Conservation (phyloP, 768 basidiomycete genomes). For the Mycena rebaudengoi region DNA sequence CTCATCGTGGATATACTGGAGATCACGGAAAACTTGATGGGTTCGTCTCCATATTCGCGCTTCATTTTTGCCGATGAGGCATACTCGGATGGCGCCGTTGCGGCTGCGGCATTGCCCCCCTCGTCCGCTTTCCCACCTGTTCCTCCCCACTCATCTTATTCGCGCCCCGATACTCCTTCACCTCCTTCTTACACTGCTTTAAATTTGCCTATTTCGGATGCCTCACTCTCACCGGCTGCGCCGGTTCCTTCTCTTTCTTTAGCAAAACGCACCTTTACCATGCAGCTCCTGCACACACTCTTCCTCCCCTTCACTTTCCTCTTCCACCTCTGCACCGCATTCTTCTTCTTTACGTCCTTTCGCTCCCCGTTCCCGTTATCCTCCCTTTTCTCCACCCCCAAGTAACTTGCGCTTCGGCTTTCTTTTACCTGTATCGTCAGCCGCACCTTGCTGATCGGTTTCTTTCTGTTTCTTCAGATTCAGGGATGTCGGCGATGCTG, state of each 20-base stretch:
- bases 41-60: conserved; percentile 39
- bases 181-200: neutral
- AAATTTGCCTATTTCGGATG: neutral
- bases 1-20: conserved; percentile 61
- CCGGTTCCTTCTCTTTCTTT: conserved; percentile 4
- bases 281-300: conserved; percentile 11
- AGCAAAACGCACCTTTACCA: conserved; percentile 5
- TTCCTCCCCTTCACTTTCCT: conserved; percentile 21
- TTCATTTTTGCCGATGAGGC: conserved; percentile 8
- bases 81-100: neutral
- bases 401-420: conserved; percentile 1
- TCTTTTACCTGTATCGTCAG: neutral
- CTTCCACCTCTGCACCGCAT: conserved; percentile 15
- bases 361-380: neutral
- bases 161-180: neutral
- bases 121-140: conserved; percentile 11
- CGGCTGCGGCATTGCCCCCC: conserved; percentile 3
- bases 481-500: conserved; percentile 35
- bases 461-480: conserved; percentile 5
- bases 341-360: neutral
- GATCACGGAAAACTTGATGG: conserved; percentile 55
- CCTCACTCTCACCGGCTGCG: neutral
- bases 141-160: conserved; percentile 16
- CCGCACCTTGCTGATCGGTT: neutral
- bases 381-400: neutral